Conservation (phyloP, 176 grass and related monocot species). For the Rhynchospora breviuscula region DNA sequence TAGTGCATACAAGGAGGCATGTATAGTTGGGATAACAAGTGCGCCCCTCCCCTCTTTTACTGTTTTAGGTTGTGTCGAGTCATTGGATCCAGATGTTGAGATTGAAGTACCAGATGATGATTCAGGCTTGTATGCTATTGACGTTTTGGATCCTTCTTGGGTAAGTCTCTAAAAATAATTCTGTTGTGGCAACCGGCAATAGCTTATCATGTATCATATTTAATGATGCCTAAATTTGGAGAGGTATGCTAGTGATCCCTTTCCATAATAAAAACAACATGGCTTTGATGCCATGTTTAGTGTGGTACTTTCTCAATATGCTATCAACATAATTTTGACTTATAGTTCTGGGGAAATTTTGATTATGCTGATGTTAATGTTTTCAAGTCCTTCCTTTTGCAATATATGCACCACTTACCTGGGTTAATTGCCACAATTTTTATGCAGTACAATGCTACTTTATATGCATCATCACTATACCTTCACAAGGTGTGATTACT, state of each 20-base stretch:
- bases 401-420: background rate
- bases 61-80: slow-evolving; percentile 58
- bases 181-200: background rate
- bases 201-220: background rate
- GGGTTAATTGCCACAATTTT: background rate
- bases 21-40: background rate
- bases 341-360: background rate
- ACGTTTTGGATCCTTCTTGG: slow-evolving; percentile 93
- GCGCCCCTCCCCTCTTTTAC: background rate
- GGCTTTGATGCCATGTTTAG: background rate
- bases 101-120: slow-evolving; percentile 82
- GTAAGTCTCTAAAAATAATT: slow-evolving; percentile 29
- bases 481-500: background rate
- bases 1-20: background rate
- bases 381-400: background rate
- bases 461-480: background rate
- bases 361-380: background rate
- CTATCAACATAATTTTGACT: background rate
- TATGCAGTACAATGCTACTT: background rate
- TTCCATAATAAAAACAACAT: background rate
- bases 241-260: background rate
- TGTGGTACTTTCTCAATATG: background rate
- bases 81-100: slow-evolving; percentile 67
- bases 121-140: slow-evolving; percentile 74
- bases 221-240: background rate